phyloP scores from a whole-genome alignment of 306 rosid species.

The Cicer judaicum region DNA sequence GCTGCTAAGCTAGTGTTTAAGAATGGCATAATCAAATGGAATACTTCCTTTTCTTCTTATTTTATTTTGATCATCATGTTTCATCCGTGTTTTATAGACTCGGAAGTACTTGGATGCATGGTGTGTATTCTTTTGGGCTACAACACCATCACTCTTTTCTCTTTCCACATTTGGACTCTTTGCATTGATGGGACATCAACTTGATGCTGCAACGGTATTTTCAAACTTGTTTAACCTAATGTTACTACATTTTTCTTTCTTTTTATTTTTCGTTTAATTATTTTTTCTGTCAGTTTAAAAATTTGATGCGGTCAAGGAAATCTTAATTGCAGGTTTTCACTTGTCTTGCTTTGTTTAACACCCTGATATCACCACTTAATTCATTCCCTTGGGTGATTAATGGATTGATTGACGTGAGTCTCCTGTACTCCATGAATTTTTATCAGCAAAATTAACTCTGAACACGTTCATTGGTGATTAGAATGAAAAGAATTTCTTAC shows the following conservation, averaged over 20 bases:
- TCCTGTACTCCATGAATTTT: conserved; percentile 31
- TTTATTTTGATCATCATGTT: conserved; percentile 37
- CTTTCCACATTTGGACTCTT: conserved; percentile 91
- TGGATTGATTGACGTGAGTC: conserved; percentile 94
- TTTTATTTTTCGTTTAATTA: conserved; percentile 21
- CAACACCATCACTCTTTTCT: conserved; percentile 92
- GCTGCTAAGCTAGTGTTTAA: conserved; percentile 21
- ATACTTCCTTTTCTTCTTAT: conserved; percentile 17
- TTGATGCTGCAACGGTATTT: conserved; percentile 95
- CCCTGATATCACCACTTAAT: conserved; percentile 88
- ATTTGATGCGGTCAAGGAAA: conserved; percentile 39
- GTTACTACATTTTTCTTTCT: conserved; percentile 26
- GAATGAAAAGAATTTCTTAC: conserved; percentile 32
- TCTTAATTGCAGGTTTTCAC: conserved; percentile 86
- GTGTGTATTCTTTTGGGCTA: conserved; percentile 99
- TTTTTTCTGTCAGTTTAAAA: conserved; percentile 26
- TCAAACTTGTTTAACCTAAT: conserved; percentile 36
- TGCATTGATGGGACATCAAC: conserved; percentile 83
- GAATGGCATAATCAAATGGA: conserved; percentile 34
- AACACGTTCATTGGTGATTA: conserved; percentile 8
- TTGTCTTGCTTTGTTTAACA: conserved; percentile 94
- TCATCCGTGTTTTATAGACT: conserved; percentile 61
- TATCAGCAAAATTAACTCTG: conserved; percentile 12
- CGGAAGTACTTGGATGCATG: conserved; percentile 97
- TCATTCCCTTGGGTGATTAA: conserved; percentile 99